These are phyloP conservation scores for Diphasiastrum complanatum DNA, from an alignment of 83 land plant species.

Conservation along the genomic window DNA sequence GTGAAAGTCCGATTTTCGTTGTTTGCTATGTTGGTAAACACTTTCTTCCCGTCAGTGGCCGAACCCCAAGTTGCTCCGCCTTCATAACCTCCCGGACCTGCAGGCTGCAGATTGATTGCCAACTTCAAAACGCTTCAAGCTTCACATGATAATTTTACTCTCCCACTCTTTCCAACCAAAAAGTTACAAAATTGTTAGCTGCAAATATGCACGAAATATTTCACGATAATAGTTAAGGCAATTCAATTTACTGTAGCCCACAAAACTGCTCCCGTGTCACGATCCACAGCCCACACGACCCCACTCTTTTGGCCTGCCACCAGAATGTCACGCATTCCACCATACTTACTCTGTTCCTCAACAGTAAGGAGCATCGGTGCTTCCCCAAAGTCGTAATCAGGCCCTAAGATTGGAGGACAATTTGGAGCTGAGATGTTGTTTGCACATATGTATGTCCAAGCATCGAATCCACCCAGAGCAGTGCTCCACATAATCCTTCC, in stretches of 20 bases:
- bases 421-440: background rate
- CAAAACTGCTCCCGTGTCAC: background rate
- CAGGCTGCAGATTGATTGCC: conserved; percentile 12
- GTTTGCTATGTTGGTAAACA: conserved; percentile 44
- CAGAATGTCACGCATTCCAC: background rate
- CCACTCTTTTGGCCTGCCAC: conserved; percentile 14
- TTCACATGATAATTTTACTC: background rate
- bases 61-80: conserved; percentile 52
- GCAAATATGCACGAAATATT: too few species aligned
- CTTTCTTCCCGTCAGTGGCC: conserved; percentile 37
- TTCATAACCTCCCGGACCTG: conserved; percentile 32
- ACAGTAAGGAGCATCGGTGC: conserved; percentile 6
- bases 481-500: conserved; percentile 1
- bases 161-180: too few species aligned
- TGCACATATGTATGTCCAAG: background rate
- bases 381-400: conserved; percentile 15
- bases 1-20: conserved; percentile 8
- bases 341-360: background rate
- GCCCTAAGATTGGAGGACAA: conserved; percentile 4
- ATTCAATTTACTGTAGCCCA: conserved; percentile 10
- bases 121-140: too few species aligned
- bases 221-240: too few species aligned
- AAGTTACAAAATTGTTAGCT: too few species aligned
- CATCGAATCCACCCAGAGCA: conserved; percentile 4
- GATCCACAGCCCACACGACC: conserved; percentile 5